Evolutionary conservation across 2,329 filamentous ascomycete genomes (phyloP), one percentile per base, ranked within the genome.

Genomic region (Trichoderma breve): DNA sequence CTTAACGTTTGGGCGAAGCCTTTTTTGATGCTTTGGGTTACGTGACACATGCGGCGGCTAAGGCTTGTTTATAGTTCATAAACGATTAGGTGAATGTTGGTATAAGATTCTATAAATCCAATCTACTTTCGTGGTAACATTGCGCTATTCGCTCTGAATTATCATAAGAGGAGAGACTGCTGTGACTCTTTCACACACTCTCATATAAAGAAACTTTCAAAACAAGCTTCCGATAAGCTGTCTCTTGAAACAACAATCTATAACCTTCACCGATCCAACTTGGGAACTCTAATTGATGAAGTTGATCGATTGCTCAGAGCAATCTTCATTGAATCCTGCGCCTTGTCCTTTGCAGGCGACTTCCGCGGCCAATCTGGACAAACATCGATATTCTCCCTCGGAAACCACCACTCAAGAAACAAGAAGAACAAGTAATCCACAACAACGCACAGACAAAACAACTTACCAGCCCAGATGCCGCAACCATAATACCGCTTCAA

Each of bases 401-500:
- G 96, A 74, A 93, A 95, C 84, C 90, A 92, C 82, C 97, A 89
- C 81, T 99, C 96, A 68, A 98, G 85, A 63, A 97, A 89, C 62
- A 98, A 86, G 77, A 94, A 97, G 67, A 99, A 87, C 63, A 99
- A 83, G 77, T 97, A 99, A 81, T 99, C 96, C 66, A 99, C 91
- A 71, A 98, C 90, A 12, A 95, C 95, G 75, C 95, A 98, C 1
- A 99, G 85, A 78, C 96, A 98, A 78, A 99, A 99, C 9, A 99
- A 85, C 82, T 99, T 99, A 43, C 96, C 96, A 0, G 96, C 96
- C 96, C 96, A 99, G 64, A 98, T 95, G 39, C 96, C 96, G 79
- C 97, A 99, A 9, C 96, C 96, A 78, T 98, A 99, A 82, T 99
- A 99, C 72, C 96, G 86, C 83, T 99, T 99, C 24, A 99, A 83